Evolutionary conservation across 2,329 filamentous ascomycete genomes (phyloP).

Genomic region (Periconia digitata): DNA sequence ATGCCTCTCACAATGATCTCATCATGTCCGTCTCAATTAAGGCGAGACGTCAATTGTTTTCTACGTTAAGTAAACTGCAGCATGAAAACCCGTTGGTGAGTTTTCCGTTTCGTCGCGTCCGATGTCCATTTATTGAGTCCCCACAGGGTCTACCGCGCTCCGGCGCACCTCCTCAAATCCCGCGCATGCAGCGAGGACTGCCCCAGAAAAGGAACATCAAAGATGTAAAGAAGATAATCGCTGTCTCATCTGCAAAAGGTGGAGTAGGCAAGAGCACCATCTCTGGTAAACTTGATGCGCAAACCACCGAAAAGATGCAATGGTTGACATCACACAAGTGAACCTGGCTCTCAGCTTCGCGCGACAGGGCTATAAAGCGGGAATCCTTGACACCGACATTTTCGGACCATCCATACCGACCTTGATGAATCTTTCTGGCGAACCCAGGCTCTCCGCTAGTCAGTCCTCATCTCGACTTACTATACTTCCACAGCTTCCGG

Average conservation of each 20-base stretch:
- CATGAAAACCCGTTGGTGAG: slow-evolving; percentile 89
- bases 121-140: not conserved
- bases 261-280: slow-evolving; percentile 98
- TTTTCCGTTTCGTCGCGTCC: not conserved
- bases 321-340: slow-evolving; percentile 37
- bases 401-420: slow-evolving; percentile 96
- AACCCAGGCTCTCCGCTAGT: slow-evolving; percentile 76
- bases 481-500: not conserved
- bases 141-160: slow-evolving; percentile 79
- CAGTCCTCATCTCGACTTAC: slow-evolving; percentile 34
- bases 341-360: slow-evolving; percentile 90
- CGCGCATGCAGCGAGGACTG: slow-evolving; percentile 76
- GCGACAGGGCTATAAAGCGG: slow-evolving; percentile 75
- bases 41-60: slow-evolving; percentile 56
- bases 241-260: slow-evolving; percentile 95
- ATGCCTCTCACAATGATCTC: not conserved
- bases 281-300: slow-evolving; percentile 58
- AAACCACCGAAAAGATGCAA: not conserved
- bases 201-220: slow-evolving; percentile 79
- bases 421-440: slow-evolving; percentile 76
- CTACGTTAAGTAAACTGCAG: slow-evolving; percentile 50
- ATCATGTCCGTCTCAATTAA: slow-evolving; percentile 2
- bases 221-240: slow-evolving; percentile 87
- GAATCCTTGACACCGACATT: slow-evolving; percentile 93
- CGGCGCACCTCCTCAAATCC: slow-evolving; percentile 65